A percentile compares a stretch with the other conserved stretches of the same genome.
These are phyloP conservation scores for Sarocladium brachiariae DNA, from an alignment of 2,329 filamentous ascomycete genomes.

Conservation along the genomic window DNA sequence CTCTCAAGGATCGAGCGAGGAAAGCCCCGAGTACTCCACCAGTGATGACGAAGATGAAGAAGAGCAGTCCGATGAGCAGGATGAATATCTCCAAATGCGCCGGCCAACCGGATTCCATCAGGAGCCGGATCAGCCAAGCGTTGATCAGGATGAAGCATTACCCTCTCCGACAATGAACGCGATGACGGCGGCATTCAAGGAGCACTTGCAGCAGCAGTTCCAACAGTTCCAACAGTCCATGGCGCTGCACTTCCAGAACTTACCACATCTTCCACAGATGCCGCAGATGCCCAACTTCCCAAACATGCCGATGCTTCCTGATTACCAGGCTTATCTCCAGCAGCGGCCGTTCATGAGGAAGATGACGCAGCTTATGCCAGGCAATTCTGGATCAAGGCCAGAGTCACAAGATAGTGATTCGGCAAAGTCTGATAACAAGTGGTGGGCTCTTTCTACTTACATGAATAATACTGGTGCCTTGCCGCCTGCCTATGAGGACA, in stretches of 20 bases:
- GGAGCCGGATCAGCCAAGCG: slow-evolving; percentile 16
- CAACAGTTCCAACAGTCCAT: slow-evolving; percentile 71
- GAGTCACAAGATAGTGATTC: slow-evolving; percentile 35
- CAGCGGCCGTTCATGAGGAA: slow-evolving; percentile 59
- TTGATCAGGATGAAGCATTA: slow-evolving; percentile 30
- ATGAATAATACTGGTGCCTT: slow-evolving; percentile 41
- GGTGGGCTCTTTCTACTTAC: slow-evolving; percentile 61
- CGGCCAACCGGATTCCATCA: slow-evolving; percentile 20
- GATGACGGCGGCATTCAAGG: slow-evolving; percentile 63
- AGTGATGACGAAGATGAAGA: slow-evolving; percentile 36
- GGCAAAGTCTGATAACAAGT: slow-evolving; percentile 45
- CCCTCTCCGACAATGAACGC: slow-evolving; percentile 44
- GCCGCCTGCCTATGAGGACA: slow-evolving; percentile 73
- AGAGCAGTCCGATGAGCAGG: slow-evolving; percentile 23
- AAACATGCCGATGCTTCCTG: slow-evolving; percentile 58
- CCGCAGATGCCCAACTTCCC: slow-evolving; percentile 52
- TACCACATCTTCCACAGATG: slow-evolving; percentile 45
- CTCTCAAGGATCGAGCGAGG: slow-evolving; percentile 34
- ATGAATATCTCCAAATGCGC: slow-evolving; percentile 29
- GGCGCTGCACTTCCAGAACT: slow-evolving; percentile 57
- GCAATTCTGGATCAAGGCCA: slow-evolving; percentile 46
- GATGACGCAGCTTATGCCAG: slow-evolving; percentile 67
- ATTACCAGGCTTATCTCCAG: slow-evolving; percentile 63
- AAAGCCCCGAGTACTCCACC: slow-evolving; percentile 39
- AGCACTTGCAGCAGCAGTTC: slow-evolving; percentile 66